Conservation (phyloP, 2,329 filamentous ascomycete genomes). For the Fusarium vanettenii region DNA sequence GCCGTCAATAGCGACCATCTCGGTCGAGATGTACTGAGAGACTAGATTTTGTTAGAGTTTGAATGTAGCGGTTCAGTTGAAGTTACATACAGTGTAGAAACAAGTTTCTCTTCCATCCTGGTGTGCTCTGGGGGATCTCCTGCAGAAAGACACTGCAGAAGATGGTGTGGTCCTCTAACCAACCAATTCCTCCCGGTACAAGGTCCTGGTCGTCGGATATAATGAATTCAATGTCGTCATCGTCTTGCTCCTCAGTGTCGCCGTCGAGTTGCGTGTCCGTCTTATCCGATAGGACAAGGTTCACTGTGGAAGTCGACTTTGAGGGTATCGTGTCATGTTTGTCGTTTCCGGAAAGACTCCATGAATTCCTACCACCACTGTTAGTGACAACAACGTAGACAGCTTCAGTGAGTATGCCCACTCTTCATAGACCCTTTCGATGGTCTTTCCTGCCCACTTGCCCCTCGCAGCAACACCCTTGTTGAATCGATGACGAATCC, state of each 20-base stretch:
- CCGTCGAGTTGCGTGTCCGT: not conserved
- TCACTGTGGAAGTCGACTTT: not conserved
- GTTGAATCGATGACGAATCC: slow-evolving; percentile 41
- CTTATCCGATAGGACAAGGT: not conserved
- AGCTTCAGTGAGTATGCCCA: not conserved
- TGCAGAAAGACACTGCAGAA: slow-evolving; percentile 14
- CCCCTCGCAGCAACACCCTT: slow-evolving; percentile 41
- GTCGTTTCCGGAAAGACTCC: not conserved
- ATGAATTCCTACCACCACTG: slow-evolving; percentile 6
- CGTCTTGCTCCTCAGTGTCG: not conserved
- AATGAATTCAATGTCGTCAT: not conserved
- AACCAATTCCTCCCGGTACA: rapidly evolving
- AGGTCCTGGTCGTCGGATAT: not conserved
- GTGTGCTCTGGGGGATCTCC: slow-evolving; percentile 12
- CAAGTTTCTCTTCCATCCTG: slow-evolving; percentile 27
- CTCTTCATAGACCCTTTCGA: slow-evolving; percentile 38
- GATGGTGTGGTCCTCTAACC: not conserved
- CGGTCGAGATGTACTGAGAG: slow-evolving; percentile 34
- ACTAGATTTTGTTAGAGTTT: slow-evolving; percentile 1
- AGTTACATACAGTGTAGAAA: slow-evolving; percentile 29
- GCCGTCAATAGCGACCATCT: slow-evolving; percentile 43
- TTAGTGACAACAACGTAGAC: not conserved
- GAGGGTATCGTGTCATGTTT: not conserved
- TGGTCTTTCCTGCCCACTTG: slow-evolving; percentile 43
- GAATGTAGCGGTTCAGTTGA: rapidly evolving